Evolutionary conservation across 495 filamentous ascomycete species (phyloP).

Genomic region (Talaromyces stipitatus): DNA sequence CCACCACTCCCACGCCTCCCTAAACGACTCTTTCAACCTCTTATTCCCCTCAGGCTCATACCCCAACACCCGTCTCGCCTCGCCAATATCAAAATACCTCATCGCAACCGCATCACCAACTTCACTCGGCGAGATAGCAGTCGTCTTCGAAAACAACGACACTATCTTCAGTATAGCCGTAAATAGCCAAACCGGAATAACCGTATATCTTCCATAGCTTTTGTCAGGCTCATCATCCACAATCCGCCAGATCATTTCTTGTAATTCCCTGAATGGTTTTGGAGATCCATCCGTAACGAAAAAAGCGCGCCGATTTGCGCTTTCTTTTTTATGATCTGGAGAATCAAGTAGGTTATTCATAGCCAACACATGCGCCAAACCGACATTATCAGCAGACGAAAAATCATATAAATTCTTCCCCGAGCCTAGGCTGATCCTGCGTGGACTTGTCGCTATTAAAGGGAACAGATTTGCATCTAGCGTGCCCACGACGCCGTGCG

Average conservation of each 20-base stretch:
- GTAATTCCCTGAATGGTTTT: not conserved
- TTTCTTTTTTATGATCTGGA: not conserved
- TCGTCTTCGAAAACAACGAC: not conserved
- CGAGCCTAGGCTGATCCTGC: not conserved
- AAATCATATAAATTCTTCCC: constrained; percentile 4
- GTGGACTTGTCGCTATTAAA: not conserved
- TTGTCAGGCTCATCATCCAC: not conserved
- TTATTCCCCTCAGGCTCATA: not conserved
- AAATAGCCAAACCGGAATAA: not conserved
- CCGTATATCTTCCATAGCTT: not conserved
- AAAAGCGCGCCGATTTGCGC: not conserved
- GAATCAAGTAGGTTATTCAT: not conserved
- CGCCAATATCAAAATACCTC: constrained; percentile 4
- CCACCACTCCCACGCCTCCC: constrained; percentile 1
- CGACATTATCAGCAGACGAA: constrained; percentile 3
- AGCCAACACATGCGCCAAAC: constrained; percentile 2
- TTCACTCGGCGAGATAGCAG: constrained; percentile 3
- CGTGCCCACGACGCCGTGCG: constrained; percentile 4
- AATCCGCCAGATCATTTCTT: constrained; percentile 2
- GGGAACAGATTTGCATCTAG: constrained; percentile 1
- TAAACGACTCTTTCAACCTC: not conserved
- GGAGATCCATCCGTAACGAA: constrained; percentile 3
- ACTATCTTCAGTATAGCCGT: not conserved
- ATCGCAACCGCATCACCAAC: constrained; percentile 3
- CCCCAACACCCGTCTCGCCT: constrained; percentile 3